Evolutionary conservation across 2,329 filamentous ascomycete species (phyloP).

Genomic region (Pyrenophora tritici-repentis): DNA sequence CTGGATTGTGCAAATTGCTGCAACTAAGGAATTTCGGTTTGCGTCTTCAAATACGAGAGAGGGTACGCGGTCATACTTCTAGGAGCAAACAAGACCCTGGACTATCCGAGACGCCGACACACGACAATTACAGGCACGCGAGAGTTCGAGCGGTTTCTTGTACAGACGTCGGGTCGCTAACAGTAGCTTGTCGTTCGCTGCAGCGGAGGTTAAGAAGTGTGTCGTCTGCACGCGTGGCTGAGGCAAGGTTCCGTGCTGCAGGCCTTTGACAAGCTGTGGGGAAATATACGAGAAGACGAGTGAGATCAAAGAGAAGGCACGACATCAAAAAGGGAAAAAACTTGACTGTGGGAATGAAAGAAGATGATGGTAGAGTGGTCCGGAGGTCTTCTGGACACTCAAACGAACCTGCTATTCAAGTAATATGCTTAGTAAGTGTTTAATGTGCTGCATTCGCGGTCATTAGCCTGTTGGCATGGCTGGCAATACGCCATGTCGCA

Average conservation of each 20-base stretch:
- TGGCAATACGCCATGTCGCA: neutral
- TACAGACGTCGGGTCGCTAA: neutral
- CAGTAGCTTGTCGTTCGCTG: neutral
- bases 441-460: no score
- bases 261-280: neutral
- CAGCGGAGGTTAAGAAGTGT: neutral
- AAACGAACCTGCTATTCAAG: conserved; percentile 52
- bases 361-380: conserved; percentile 45
- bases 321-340: neutral
- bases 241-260: neutral
- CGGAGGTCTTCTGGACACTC: conserved; percentile 43
- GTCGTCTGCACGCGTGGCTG: neutral
- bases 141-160: neutral
- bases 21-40: neutral
- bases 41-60: neutral
- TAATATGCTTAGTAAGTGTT: conserved; percentile 54
- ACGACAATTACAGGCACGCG: neutral
- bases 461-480: no score
- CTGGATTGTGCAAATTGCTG: neutral
- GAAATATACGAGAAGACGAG: neutral
- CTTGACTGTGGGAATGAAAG: conserved; percentile 49
- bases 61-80: neutral
- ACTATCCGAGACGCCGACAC: neutral
- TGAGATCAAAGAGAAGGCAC: neutral
- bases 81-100: neutral